Percentiles rank a stretch among this genome's conserved stretches.
These are phyloP conservation scores for Pterulicium gracile DNA, from an alignment of 1,284 basidiomycete genomes.

Conservation along the genomic window DNA sequence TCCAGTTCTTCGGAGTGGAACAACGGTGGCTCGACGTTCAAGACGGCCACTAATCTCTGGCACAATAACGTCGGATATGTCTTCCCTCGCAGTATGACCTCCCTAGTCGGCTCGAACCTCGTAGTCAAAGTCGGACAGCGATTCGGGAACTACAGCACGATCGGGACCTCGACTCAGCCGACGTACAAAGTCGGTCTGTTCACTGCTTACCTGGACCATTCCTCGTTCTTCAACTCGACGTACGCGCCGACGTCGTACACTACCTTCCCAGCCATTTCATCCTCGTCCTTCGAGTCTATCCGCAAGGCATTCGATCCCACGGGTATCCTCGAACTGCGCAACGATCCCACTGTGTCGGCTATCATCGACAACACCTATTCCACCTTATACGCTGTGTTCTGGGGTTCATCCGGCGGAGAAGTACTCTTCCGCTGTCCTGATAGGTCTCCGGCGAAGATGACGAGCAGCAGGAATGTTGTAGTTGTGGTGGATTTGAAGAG, in stretches of 20 bases:
- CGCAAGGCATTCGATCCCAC: not conserved
- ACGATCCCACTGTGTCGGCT: slow-evolving; percentile 32
- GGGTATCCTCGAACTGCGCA: slow-evolving; percentile 20
- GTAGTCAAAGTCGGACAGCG: not conserved
- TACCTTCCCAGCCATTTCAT: not conserved
- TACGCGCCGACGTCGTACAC: slow-evolving; percentile 15
- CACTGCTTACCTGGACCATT: slow-evolving; percentile 26
- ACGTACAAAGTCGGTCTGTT: slow-evolving; percentile 29
- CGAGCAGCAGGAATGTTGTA: not conserved
- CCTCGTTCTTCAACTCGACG: too few species aligned
- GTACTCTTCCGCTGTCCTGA: slow-evolving; percentile 14
- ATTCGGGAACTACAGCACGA: slow-evolving; percentile 31
- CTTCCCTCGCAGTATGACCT: not conserved
- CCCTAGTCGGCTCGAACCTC: not conserved
- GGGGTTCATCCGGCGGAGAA: slow-evolving; percentile 26
- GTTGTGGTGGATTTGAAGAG: not conserved
- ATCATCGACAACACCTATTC: slow-evolving; percentile 25
- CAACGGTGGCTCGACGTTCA: slow-evolving; percentile 18
- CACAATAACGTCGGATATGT: slow-evolving; percentile 28
- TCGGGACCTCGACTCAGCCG: slow-evolving; percentile 30
- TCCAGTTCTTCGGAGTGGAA: slow-evolving; percentile 1
- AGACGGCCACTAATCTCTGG: slow-evolving; percentile 22
- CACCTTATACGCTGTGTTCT: slow-evolving; percentile 34
- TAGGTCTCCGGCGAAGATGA: not conserved
- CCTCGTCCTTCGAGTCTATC: not conserved